Evolutionary conservation across 352 stramenopile genomes (phyloP).

Genomic region (Pythium dissotocum): DNA sequence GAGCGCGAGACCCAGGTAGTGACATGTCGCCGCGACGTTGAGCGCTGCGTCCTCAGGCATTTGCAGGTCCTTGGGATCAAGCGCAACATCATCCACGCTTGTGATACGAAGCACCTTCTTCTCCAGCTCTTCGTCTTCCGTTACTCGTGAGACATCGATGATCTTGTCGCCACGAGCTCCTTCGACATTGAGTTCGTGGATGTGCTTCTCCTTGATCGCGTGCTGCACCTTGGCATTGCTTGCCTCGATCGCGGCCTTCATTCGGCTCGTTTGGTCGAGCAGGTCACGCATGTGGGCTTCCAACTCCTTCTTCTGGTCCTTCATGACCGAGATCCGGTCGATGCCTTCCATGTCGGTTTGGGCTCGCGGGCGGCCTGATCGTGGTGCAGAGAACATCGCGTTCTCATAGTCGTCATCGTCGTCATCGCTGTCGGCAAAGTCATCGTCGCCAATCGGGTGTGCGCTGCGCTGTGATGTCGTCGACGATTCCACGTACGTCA

Average conservation of each 20-base stretch:
- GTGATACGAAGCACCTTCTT: conserved; percentile 41
- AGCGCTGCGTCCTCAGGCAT: conserved; percentile 49
- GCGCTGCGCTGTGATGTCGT: conserved; percentile 14
- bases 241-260: conserved; percentile 54
- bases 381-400: not conserved
- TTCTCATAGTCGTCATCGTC: conserved; percentile 18
- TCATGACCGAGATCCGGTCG: conserved; percentile 58
- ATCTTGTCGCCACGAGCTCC: conserved; percentile 59
- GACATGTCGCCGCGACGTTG: conserved; percentile 67
- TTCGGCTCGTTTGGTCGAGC: conserved; percentile 47
- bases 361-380: conserved; percentile 42
- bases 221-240: conserved; percentile 44
- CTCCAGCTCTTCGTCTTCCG: conserved; percentile 39
- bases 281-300: conserved; percentile 69
- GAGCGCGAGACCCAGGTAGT: conserved; percentile 69
- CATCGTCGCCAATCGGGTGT: conserved; percentile 1
- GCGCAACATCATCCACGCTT: conserved; percentile 29
- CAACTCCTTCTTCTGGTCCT: conserved; percentile 71
- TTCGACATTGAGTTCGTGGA: conserved; percentile 37
- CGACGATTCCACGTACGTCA: conserved; percentile 24
- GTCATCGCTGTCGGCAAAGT: conserved; percentile 37
- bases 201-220: conserved; percentile 40
- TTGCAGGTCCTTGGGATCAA: conserved; percentile 20
- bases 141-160: conserved; percentile 69
- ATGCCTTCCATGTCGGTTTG: conserved; percentile 63